phyloP scores from a whole-genome alignment of 257 asterid genomes.

The Galeopsis tetrahit region DNA sequence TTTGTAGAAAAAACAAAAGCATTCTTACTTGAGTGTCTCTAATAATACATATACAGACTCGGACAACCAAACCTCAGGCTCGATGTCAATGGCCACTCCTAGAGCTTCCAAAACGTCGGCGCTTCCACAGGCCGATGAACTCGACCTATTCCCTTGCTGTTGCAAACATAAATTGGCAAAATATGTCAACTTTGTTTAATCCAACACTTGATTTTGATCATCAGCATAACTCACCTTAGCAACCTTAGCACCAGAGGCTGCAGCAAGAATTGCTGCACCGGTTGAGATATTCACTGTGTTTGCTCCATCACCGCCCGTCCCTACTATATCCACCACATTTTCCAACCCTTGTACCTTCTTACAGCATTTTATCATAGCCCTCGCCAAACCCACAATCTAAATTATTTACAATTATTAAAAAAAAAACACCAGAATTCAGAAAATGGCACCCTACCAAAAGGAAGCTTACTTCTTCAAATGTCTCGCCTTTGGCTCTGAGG shows the following conservation, averaged over 20 bases:
- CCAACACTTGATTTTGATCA: background rate
- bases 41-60: background rate
- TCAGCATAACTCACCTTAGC: constrained; percentile 59
- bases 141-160: constrained; percentile 93
- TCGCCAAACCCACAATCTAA: constrained; percentile 80
- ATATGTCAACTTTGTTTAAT: background rate
- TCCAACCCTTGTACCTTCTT: constrained; percentile 66
- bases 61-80: constrained; percentile 61
- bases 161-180: constrained; percentile 9
- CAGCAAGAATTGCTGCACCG: constrained; percentile 89
- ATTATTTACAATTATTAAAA: background rate
- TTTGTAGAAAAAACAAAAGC: background rate
- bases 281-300: constrained; percentile 88
- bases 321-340: constrained; percentile 80
- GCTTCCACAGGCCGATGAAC: constrained; percentile 94
- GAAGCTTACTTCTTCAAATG: constrained; percentile 46
- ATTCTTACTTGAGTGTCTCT: background rate
- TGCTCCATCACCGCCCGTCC: constrained; percentile 92
- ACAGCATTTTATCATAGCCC: constrained; percentile 76
- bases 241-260: constrained; percentile 86
- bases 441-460: background rate
- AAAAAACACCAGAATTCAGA: background rate
- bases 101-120: constrained; percentile 85
- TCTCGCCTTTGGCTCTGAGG: constrained; percentile 63
- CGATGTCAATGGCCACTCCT: constrained; percentile 69